phyloP scores from a whole-genome alignment of 306 rosid genomes.

The Pachyrhizus erosus region DNA sequence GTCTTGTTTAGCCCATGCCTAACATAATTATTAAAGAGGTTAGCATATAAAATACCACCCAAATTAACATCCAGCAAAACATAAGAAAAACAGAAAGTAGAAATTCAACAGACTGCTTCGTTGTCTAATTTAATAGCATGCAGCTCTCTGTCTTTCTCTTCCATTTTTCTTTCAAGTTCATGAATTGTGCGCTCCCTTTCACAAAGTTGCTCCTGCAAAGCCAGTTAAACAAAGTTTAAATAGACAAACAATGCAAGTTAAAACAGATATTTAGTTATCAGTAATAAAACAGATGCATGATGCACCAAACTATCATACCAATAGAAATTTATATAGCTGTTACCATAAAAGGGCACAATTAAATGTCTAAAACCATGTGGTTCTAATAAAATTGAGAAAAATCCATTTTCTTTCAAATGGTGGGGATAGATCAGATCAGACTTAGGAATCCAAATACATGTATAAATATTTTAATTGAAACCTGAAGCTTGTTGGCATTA shows the following conservation, averaged over 20 bases:
- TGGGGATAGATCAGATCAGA: background rate
- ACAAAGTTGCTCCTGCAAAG: conserved; percentile 77
- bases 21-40: conserved; percentile 29
- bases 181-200: conserved; percentile 77
- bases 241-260: conserved; percentile 14
- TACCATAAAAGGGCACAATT: background rate
- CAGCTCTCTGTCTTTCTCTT: conserved; percentile 88
- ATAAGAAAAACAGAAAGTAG: background rate
- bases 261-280: conserved; percentile 7
- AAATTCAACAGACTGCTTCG: conserved; percentile 79
- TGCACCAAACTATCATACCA: conserved; percentile 9
- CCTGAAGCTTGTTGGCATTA: conserved; percentile 80
- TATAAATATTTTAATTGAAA: conserved; percentile 35
- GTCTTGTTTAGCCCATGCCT: conserved; percentile 99
- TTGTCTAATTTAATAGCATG: conserved; percentile 84
- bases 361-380: background rate
- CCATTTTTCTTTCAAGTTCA: conserved; percentile 86
- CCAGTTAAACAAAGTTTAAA: conserved; percentile 47
- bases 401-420: background rate
- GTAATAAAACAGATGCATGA: background rate
- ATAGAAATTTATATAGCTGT: conserved; percentile 22
- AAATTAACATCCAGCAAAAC: conserved; percentile 6
- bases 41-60: background rate
- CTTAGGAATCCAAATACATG: background rate
- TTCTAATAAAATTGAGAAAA: background rate